Percentiles rank a stretch among this genome's conserved stretches.
Conservation (phyloP, 306 rosid genomes). For the Boehmeria nivea region DNA sequence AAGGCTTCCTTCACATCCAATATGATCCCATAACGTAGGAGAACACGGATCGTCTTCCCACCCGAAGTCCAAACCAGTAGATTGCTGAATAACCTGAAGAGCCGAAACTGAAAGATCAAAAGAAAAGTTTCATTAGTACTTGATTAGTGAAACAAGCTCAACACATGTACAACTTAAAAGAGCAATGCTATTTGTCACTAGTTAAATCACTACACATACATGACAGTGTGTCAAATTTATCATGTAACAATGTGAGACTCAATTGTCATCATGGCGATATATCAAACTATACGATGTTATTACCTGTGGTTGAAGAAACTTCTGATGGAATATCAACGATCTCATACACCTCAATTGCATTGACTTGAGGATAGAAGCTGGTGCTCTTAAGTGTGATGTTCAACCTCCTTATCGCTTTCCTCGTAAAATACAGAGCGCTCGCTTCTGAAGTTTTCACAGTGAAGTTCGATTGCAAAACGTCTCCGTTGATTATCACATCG, state of each 20-base stretch:
- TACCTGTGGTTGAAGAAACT: constrained; percentile 91
- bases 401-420: constrained; percentile 46
- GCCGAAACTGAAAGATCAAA: constrained; percentile 69
- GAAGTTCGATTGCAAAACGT: constrained; percentile 50
- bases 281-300: no score
- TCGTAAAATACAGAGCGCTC: constrained; percentile 46
- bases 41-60: constrained; percentile 98
- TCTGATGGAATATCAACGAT: constrained; percentile 66
- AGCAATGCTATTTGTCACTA: no score
- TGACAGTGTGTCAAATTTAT: no score
- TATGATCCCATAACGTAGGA: constrained; percentile 66
- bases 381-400: constrained; percentile 55
- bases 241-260: no score
- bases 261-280: no score
- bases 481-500: constrained; percentile 64
- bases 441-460: constrained; percentile 49
- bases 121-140: neutral
- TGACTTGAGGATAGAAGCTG: constrained; percentile 72
- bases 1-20: constrained; percentile 72
- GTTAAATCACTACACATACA: no score
- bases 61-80: constrained; percentile 70
- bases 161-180: no score
- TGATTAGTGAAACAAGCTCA: no score
- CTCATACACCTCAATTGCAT: constrained; percentile 81
- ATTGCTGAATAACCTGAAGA: constrained; percentile 72